Evolutionary conservation across 1,284 basidiomycete species (phyloP).

Genomic region (Trichosporon sp.): DNA sequence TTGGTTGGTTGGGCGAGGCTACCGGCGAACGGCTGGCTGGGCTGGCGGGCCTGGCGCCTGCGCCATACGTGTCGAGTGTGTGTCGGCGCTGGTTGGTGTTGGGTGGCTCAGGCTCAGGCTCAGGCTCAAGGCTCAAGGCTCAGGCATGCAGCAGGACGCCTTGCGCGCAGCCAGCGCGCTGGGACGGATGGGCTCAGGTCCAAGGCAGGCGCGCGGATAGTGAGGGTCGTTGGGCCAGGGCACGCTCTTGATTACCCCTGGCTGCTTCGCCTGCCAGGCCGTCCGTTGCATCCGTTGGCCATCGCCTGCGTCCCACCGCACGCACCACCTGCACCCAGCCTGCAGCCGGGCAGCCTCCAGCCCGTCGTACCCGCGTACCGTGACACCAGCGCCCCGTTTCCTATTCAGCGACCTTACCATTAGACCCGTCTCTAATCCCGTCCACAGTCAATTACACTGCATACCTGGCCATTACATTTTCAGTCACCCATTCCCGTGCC

Average conservation of each 20-base stretch:
- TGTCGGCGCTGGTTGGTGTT: too few species aligned
- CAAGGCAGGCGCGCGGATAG: constrained; percentile 13
- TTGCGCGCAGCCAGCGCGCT: too few species aligned
- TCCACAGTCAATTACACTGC: background rate
- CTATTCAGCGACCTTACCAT: constrained; percentile 1
- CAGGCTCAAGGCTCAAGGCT: too few species aligned
- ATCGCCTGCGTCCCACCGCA: too few species aligned
- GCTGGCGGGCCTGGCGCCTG: too few species aligned
- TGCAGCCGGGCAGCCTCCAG: too few species aligned
- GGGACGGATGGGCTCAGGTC: background rate
- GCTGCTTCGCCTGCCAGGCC: background rate
- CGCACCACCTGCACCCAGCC: too few species aligned
- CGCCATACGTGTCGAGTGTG: too few species aligned
- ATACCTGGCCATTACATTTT: background rate
- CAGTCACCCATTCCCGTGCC: constrained; percentile 1
- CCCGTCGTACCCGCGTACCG: background rate
- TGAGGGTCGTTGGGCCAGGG: constrained; percentile 16
- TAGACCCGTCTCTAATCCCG: constrained; percentile 6
- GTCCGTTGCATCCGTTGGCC: background rate
- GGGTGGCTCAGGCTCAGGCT: background rate
- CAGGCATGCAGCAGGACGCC: too few species aligned
- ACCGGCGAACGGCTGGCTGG: too few species aligned
- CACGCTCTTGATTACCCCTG: background rate
- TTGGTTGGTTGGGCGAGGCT: background rate
- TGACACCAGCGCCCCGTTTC: background rate